Percentiles rank a stretch among this genome's conserved stretches.
Conservation (phyloP, 2,329 filamentous ascomycete genomes). For the Sarocladium brachiariae region DNA sequence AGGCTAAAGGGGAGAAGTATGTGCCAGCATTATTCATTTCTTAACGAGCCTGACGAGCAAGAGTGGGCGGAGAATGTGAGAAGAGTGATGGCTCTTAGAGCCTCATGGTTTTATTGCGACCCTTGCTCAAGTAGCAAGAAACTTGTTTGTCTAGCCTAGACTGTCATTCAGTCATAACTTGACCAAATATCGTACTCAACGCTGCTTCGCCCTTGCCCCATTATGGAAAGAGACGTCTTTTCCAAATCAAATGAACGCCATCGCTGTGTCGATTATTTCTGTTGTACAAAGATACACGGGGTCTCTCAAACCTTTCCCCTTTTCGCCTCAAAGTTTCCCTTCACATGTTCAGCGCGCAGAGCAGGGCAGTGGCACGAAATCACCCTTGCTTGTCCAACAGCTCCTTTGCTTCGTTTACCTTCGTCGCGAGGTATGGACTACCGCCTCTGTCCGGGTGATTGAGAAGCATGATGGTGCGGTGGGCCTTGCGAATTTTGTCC, state of each 20-base stretch:
- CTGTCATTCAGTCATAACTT: no score
- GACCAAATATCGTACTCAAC: no score
- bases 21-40: slow-evolving; percentile 10
- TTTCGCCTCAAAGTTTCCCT: background rate
- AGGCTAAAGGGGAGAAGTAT: slow-evolving; percentile 14
- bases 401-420: slow-evolving; percentile 98
- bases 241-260: slow-evolving; percentile 35
- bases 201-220: slow-evolving; percentile 6
- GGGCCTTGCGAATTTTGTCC: slow-evolving; percentile 91
- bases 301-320: background rate
- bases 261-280: slow-evolving; percentile 29
- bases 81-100: background rate
- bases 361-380: slow-evolving; percentile 15
- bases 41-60: background rate
- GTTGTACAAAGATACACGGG: slow-evolving; percentile 17
- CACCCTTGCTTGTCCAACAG: slow-evolving; percentile 69
- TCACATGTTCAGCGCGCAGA: background rate
- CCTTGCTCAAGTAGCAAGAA: background rate
- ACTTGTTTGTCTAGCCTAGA: no score
- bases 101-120: slow-evolving; percentile 1
- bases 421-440: slow-evolving; percentile 92
- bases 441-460: slow-evolving; percentile 98
- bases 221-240: slow-evolving; percentile 20
- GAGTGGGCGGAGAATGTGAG: background rate
- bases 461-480: slow-evolving; percentile 90